These are phyloP conservation scores for Ceratocystis diversiconidia DNA, from an alignment of 2,329 filamentous ascomycete species.

Conservation along the genomic window DNA sequence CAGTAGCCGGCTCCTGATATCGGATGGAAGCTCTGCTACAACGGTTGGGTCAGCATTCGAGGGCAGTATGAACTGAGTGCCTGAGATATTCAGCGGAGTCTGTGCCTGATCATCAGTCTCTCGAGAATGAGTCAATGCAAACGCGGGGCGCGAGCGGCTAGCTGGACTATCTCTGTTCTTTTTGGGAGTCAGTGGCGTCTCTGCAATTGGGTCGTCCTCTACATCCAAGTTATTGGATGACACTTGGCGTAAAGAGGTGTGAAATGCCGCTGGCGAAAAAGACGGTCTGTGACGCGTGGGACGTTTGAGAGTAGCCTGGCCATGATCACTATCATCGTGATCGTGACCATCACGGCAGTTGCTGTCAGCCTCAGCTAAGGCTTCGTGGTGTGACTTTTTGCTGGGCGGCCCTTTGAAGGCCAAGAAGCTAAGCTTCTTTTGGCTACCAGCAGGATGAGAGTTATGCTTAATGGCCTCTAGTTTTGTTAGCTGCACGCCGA, in stretches of 20 bases:
- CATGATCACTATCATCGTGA: slow-evolving; percentile 2
- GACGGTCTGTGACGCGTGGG: not conserved
- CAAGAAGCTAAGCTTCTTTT: slow-evolving; percentile 64
- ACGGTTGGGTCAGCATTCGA: slow-evolving; percentile 69
- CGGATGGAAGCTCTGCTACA: slow-evolving; percentile 65
- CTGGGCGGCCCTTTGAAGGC: not conserved
- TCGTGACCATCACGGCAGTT: no score
- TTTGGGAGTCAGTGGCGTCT: slow-evolving; percentile 5
- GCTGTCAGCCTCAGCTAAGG: slow-evolving; percentile 22
- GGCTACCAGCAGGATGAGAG: slow-evolving; percentile 53
- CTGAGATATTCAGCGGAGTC: slow-evolving; percentile 59
- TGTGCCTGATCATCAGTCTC: slow-evolving; percentile 41
- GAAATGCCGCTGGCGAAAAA: not conserved
- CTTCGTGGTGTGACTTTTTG: slow-evolving; percentile 20
- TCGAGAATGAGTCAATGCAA: slow-evolving; percentile 36
- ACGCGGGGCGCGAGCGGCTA: slow-evolving; percentile 33
- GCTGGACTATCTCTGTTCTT: not conserved
- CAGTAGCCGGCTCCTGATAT: slow-evolving; percentile 66
- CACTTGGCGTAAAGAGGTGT: slow-evolving; percentile 12
- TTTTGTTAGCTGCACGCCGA: slow-evolving; percentile 89
- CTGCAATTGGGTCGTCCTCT: slow-evolving; percentile 13
- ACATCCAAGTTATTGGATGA: slow-evolving; percentile 15
- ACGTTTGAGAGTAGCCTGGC: not conserved
- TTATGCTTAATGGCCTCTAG: slow-evolving; percentile 59
- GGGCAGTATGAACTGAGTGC: slow-evolving; percentile 87